Conservation (phyloP, 169 alveolate species). For the Cryptosporidium ubiquitum region DNA sequence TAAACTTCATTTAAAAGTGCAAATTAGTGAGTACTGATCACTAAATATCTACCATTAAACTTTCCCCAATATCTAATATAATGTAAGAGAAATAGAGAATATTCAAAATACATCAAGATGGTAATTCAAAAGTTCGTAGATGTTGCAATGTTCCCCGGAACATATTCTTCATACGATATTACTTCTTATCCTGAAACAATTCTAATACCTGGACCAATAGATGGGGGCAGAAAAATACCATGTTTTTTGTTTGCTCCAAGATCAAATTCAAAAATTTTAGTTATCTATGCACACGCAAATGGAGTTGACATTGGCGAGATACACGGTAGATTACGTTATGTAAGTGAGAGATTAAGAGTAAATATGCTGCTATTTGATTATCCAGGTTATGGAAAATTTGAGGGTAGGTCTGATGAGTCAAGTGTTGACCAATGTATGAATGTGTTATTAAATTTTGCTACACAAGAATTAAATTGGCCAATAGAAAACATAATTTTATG, state of each 20-base stretch:
- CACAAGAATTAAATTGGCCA: conserved; percentile 77
- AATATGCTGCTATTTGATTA: conserved; percentile 77
- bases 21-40: neutral
- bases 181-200: conserved; percentile 78
- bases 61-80: neutral
- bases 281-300: conserved; percentile 80
- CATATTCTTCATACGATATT: conserved; percentile 77
- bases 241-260: conserved; percentile 58
- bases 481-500: conserved; percentile 75
- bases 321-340: conserved; percentile 54
- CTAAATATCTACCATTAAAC: neutral
- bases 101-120: neutral
- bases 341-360: conserved; percentile 66
- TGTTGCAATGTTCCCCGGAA: conserved; percentile 82
- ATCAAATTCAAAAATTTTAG: conserved; percentile 40
- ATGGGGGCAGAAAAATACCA: conserved; percentile 65
- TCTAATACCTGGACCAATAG: conserved; percentile 73
- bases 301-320: conserved; percentile 80
- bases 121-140: conserved; percentile 74
- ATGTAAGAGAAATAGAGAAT: neutral
- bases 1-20: neutral
- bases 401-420: conserved; percentile 79
- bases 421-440: conserved; percentile 77
- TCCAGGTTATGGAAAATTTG: conserved; percentile 77
- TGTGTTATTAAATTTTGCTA: conserved; percentile 65